A percentile compares a stretch with the other conserved stretches of the same genome.
phyloP scores from a whole-genome alignment of 2,329 filamentous ascomycete species.

The Aspergillus luchuensis region DNA sequence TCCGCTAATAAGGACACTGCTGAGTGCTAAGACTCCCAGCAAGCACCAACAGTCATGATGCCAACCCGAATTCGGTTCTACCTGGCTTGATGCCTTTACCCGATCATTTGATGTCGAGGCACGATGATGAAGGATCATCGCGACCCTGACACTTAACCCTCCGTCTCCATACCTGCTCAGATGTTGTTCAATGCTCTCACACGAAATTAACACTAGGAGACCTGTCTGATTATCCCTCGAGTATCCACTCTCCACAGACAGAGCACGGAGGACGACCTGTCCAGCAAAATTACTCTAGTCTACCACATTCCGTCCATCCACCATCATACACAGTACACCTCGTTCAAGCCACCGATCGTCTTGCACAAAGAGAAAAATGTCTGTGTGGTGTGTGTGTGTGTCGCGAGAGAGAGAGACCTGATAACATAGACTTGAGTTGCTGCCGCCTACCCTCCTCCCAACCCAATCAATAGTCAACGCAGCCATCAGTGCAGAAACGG shows the following conservation, averaged over 20 bases:
- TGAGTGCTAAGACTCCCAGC: slow-evolving; percentile 1
- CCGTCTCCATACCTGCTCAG: background rate
- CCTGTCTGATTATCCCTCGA: background rate
- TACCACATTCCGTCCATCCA: background rate
- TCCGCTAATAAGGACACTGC: slow-evolving; percentile 6
- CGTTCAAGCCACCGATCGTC: background rate
- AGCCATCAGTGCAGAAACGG: background rate
- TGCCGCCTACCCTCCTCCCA: background rate
- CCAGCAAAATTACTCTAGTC: background rate
- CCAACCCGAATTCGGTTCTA: background rate
- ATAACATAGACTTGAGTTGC: background rate
- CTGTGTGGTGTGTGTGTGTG: too few species aligned
- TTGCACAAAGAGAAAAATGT: background rate
- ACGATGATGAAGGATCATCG: background rate
- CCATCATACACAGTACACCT: background rate
- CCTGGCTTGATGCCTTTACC: background rate
- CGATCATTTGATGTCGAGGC: slow-evolving; percentile 3
- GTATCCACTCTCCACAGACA: slow-evolving; percentile 1
- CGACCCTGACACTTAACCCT: background rate
- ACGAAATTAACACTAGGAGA: background rate
- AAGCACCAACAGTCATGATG: slow-evolving; percentile 3
- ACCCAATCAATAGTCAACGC: background rate
- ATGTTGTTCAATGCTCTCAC: background rate
- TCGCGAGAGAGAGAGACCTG: background rate
- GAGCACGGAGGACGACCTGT: slow-evolving; percentile 1